These are phyloP conservation scores for Paracorniculantispora psalliotae DNA, from an alignment of 2,329 filamentous ascomycete genomes.

Conservation along the genomic window DNA sequence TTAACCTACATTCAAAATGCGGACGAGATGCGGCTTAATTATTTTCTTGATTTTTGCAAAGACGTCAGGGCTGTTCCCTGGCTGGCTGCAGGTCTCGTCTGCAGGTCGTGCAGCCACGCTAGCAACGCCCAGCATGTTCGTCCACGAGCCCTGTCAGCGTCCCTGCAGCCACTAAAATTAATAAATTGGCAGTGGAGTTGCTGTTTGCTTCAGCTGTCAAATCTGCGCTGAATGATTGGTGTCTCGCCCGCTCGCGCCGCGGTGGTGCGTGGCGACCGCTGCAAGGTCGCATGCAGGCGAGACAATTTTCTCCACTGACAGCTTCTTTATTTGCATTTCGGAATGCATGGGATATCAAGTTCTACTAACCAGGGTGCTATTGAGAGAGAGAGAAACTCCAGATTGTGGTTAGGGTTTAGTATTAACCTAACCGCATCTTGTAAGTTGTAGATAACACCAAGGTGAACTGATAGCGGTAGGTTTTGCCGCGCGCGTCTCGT, in stretches of 20 bases:
- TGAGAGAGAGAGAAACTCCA: too few species aligned
- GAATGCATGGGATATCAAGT: too few species aligned
- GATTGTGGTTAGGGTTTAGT: too few species aligned
- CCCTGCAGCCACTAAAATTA: constrained; percentile 6
- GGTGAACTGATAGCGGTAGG: neutral
- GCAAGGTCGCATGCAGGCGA: too few species aligned
- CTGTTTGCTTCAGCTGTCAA: neutral
- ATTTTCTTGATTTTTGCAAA: neutral
- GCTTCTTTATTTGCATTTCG: neutral
- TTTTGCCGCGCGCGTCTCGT: neutral
- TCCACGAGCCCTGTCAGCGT: neutral
- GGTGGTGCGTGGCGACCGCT: too few species aligned
- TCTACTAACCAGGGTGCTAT: too few species aligned
- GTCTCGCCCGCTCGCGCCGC: neutral
- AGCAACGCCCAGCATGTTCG: too few species aligned
- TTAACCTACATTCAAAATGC: neutral
- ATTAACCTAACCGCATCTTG: too few species aligned
- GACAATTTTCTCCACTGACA: too few species aligned
- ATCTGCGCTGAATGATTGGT: constrained; percentile 1
- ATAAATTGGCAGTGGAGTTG: neutral
- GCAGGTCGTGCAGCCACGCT: neutral
- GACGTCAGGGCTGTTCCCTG: too few species aligned
- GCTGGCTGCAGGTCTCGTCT: neutral
- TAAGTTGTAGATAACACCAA: too few species aligned
- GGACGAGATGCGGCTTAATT: neutral